Evolutionary conservation across 2,329 filamentous ascomycete species (phyloP).

Genomic region (Monosporascus cannonballus): DNA sequence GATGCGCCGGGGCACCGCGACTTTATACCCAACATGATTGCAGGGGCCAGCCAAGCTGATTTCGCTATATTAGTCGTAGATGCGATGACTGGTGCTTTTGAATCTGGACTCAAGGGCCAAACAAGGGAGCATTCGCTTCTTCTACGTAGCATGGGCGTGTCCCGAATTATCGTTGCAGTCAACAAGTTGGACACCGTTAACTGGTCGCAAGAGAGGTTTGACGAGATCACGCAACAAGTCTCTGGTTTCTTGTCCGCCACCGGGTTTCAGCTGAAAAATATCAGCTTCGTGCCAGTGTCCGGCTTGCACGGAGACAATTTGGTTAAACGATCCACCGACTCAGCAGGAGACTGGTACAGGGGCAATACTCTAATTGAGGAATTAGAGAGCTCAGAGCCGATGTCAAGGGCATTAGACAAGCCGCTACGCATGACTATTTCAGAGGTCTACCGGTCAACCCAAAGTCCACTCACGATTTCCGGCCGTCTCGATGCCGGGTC

Average conservation of each 20-base stretch:
- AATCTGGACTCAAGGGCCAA: conserved; percentile 87
- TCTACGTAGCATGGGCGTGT: conserved; percentile 83
- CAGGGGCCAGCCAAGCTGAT: conserved; percentile 90
- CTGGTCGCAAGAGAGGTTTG: conserved; percentile 79
- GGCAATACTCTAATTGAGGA: conserved; percentile 77
- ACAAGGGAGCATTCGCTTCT: conserved; percentile 90
- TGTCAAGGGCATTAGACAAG: conserved; percentile 63
- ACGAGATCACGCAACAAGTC: conserved; percentile 79
- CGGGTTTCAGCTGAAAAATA: conserved; percentile 74
- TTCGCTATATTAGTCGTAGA: conserved; percentile 94
- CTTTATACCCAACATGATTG: conserved; percentile 99
- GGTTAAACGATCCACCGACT: conserved; percentile 48
- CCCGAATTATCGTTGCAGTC: conserved; percentile 80
- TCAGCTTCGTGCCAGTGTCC: conserved; percentile 84
- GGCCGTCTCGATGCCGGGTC: conserved; percentile 82
- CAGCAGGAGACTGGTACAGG: conserved; percentile 68
- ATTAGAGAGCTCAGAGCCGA: conserved; percentile 75
- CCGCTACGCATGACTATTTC: conserved; percentile 81
- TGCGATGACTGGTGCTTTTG: conserved; percentile 82
- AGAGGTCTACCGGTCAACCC: conserved; percentile 77
- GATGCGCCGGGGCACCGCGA: conserved; percentile 93
- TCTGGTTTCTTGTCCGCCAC: conserved; percentile 75
- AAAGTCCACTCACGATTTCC: conserved; percentile 77
- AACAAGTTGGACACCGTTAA: conserved; percentile 89
- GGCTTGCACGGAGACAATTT: conserved; percentile 88